These are phyloP conservation scores for Cotoneaster glaucophyllus DNA, from an alignment of 306 rosid species.

Conservation along the genomic window DNA sequence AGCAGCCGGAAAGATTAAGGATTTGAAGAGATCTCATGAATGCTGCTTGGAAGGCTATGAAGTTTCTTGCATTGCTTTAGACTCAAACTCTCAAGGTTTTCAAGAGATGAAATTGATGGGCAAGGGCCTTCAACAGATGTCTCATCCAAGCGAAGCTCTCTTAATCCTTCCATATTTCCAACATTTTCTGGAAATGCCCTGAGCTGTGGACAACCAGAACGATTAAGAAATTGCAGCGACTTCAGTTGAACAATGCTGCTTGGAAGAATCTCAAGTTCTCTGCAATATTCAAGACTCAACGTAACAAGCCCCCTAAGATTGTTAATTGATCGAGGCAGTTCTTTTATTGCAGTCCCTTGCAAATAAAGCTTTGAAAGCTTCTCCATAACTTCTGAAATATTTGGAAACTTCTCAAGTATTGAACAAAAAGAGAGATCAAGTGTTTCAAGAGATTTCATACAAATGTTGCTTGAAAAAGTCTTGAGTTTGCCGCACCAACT, in stretches of 20 bases:
- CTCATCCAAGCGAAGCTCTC: too few relatives aligned
- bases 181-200: too few relatives aligned
- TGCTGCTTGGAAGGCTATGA: too few relatives aligned
- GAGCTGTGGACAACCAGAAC: too few relatives aligned
- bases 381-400: slow-evolving; percentile 2
- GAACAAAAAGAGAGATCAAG: slow-evolving; percentile 1
- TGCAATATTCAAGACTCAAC: neutral
- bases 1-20: too few relatives aligned
- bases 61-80: too few relatives aligned
- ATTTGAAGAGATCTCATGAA: too few relatives aligned
- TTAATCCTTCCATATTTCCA: too few relatives aligned
- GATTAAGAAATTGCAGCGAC: neutral
- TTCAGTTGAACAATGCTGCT: neutral
- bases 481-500: neutral
- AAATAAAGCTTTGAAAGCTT: neutral
- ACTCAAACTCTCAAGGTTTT: too few relatives aligned
- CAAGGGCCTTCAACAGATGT: too few relatives aligned
- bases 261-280: neutral
- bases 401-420: neutral
- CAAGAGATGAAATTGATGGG: too few relatives aligned
- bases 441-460: neutral
- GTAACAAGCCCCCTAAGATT: neutral
- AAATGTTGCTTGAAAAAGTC: neutral
- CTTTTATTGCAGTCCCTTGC: neutral
- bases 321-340: neutral